These are phyloP conservation scores for Bacidia gigantensis DNA, from an alignment of 495 filamentous ascomycete genomes.

Conservation along the genomic window DNA sequence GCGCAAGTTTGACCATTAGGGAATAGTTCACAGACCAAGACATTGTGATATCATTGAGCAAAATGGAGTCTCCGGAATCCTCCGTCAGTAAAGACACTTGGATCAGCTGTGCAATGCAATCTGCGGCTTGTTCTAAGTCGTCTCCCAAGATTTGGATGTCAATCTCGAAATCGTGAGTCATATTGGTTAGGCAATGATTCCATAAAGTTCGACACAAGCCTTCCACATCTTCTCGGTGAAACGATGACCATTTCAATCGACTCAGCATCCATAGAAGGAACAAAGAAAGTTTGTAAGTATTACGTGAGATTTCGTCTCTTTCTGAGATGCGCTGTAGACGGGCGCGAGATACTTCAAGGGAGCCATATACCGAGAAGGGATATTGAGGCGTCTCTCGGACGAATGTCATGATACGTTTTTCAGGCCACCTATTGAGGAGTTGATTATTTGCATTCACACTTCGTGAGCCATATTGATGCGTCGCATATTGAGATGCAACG, in stretches of 20 bases:
- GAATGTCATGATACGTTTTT: background rate
- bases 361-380: background rate
- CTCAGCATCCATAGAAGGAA: background rate
- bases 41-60: background rate
- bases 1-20: background rate
- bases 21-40: background rate
- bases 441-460: background rate
- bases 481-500: background rate
- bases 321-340: background rate
- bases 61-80: background rate
- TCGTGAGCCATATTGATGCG: background rate
- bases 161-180: background rate
- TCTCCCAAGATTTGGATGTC: background rate
- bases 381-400: background rate
- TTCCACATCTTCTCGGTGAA: background rate
- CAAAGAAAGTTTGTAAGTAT: background rate
- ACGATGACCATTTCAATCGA: background rate
- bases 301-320: background rate
- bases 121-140: background rate
- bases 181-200: background rate
- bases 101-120: background rate
- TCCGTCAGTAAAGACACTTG: background rate
- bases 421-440: background rate
- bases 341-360: background rate
- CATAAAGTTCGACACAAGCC: background rate